A percentile compares a stretch with the other conserved stretches of the same genome.
Conservation (phyloP, 2,329 filamentous ascomycete genomes). For the Blastomyces silverae region DNA sequence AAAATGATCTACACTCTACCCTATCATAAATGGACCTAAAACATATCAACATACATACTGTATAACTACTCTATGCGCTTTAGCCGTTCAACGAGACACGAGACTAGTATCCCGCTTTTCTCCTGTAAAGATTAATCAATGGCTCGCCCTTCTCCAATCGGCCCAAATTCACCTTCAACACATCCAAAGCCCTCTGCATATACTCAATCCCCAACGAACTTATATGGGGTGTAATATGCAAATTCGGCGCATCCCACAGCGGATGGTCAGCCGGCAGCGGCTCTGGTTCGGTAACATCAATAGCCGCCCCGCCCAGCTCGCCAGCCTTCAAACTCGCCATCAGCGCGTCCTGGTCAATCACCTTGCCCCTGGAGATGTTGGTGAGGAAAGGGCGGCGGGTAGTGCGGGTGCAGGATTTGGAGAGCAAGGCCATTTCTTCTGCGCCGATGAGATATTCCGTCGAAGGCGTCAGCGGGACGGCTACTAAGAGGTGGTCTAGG, state of each 20-base stretch:
- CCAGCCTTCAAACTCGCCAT: constrained; percentile 53
- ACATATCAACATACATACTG: background rate
- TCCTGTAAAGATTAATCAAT: constrained; percentile 57
- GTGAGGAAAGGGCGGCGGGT: constrained; percentile 53
- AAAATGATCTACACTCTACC: background rate
- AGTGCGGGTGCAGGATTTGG: constrained; percentile 27
- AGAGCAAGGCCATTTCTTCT: constrained; percentile 52
- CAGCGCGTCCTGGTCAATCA: constrained; percentile 57
- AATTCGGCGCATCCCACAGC: constrained; percentile 63
- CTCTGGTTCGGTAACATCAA: constrained; percentile 76
- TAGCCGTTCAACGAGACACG: constrained; percentile 14
- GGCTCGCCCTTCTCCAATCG: constrained; percentile 47
- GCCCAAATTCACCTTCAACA: constrained; percentile 53
- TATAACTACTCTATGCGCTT: background rate
- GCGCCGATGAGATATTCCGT: constrained; percentile 52
- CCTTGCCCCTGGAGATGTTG: constrained; percentile 63
- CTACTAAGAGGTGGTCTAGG: constrained; percentile 52
- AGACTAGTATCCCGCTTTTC: constrained; percentile 54
- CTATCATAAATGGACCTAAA: background rate
- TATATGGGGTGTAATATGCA: constrained; percentile 62
- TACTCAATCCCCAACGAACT: constrained; percentile 52
- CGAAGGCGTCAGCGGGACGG: constrained; percentile 51
- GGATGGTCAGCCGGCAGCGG: constrained; percentile 62
- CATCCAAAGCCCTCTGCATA: constrained; percentile 50
- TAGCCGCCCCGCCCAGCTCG: constrained; percentile 58